Percentiles rank a stretch among this genome's conserved stretches.
These are phyloP conservation scores for Rachicladosporium sp. DNA, from an alignment of 2,329 filamentous ascomycete species.

Conservation along the genomic window DNA sequence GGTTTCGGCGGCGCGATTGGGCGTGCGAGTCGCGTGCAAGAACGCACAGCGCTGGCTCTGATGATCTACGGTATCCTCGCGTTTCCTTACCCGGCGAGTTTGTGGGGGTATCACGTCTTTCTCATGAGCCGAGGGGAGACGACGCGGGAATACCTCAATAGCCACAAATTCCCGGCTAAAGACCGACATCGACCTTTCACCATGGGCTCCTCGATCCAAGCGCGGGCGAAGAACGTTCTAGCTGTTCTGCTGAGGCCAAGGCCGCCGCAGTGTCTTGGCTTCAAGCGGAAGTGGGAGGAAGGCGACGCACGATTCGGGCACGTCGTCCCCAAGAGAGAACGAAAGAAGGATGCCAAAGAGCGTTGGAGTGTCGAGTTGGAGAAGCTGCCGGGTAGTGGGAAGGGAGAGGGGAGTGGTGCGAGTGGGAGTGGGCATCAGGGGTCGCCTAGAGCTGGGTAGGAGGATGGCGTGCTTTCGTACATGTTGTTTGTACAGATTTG, in stretches of 20 bases:
- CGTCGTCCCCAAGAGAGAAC: conserved; percentile 29
- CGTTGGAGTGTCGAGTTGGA: conserved; percentile 59
- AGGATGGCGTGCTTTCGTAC: no score
- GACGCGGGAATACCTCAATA: conserved; percentile 90
- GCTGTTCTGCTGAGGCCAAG: conserved; percentile 3
- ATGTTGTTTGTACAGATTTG: no score
- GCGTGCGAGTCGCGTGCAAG: conserved; percentile 8
- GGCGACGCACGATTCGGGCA: conserved; percentile 76
- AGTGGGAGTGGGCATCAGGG: no score
- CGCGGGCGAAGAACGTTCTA: conserved; percentile 60
- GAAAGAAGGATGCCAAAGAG: conserved; percentile 40
- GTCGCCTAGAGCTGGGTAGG: no score
- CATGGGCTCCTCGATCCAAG: conserved; percentile 39
- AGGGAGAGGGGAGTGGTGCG: no score
- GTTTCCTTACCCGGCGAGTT: conserved; percentile 66
- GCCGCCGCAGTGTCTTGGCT: conserved; percentile 4
- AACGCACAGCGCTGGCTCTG: conserved; percentile 55
- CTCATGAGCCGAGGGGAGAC: conserved; percentile 85
- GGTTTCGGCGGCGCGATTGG: conserved; percentile 53
- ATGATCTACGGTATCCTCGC: conserved; percentile 68
- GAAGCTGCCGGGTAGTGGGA: conserved; percentile 15
- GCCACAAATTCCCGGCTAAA: conserved; percentile 84
- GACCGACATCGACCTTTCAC: conserved; percentile 84
- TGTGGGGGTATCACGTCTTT: conserved; percentile 84
- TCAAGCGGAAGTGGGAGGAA: conserved; percentile 30